Base-by-base conservation (phyloP, 192 early-diverging fungal species). In the Backusella luteola region DNA sequence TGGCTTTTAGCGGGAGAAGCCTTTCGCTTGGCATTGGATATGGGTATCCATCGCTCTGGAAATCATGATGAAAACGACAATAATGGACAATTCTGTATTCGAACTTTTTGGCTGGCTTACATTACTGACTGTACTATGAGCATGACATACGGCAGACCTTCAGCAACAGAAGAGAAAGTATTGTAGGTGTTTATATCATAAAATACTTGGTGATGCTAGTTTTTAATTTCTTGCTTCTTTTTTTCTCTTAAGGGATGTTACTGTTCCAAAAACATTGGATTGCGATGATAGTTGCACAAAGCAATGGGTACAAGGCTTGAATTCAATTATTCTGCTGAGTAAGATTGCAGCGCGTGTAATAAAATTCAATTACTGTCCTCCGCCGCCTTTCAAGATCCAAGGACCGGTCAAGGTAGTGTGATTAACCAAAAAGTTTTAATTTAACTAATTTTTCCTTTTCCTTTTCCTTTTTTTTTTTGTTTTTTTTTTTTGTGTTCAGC, bases 1-100 rank as follows among this genome's bases (percentile, higher is more conserved):
- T 94, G 93, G 93, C 85, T 92, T 44, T 87, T 89, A 75, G 80
- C 86, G 32, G 93, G 93, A 4, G 85, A 89, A 86, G 93, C 92
- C 21, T 89, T 88, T 15, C 79, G 91, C 38, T 90, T 92, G 83
- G 90, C 91, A 17, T 91, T 91, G 79, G 93, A 94, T 75, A 72
- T 94, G 75, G 93, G 93, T 23, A 86, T 94, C 52, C 92, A 94
- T 68, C 87, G 93, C 23, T n/a, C 56, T 29, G n/a, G 34, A 21
- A 21, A 36, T 41, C 34, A 12, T 46, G 49, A 73, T 2, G 53
- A 38, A 29, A 8, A 71, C 36, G 34, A 34, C 6, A 21, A 21
- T 4, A 32, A 26, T 34, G 75, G 77, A 1, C 88, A 93, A 75
- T 76, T 90, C 35, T 78, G 90, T 9, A 89, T 86, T 44, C 84